Percentiles rank a stretch among this genome's conserved stretches.
phyloP scores from a whole-genome alignment of 2,329 filamentous ascomycete species.

The Hypoxylon sp. region DNA sequence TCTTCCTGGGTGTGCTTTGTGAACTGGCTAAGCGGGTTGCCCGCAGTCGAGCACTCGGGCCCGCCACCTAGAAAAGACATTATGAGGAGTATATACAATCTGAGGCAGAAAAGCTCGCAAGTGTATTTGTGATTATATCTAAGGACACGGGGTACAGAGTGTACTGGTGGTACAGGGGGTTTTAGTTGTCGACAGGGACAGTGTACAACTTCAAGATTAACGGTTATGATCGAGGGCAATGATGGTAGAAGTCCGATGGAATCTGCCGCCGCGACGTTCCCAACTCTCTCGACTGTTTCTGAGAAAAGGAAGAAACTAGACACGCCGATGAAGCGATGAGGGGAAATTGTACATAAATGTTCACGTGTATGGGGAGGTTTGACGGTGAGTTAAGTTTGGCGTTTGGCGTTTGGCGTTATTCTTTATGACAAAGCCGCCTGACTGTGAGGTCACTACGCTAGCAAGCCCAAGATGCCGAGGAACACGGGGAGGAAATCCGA shows the following conservation, averaged over 20 bases:
- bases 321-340: neutral
- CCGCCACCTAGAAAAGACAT: slow-evolving; percentile 97
- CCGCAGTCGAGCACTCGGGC: slow-evolving; percentile 93
- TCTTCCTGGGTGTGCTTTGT: slow-evolving; percentile 98
- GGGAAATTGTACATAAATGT: slow-evolving; percentile 5
- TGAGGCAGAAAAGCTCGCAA: neutral
- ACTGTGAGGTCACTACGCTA: slow-evolving; percentile 26
- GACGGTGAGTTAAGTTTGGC: slow-evolving; percentile 4
- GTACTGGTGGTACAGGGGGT: too few species aligned
- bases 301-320: neutral
- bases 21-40: slow-evolving; percentile 96
- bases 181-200: neutral
- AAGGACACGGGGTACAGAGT: slow-evolving; percentile 2
- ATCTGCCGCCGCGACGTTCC: neutral
- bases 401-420: slow-evolving; percentile 17
- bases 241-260: neutral
- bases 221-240: slow-evolving; percentile 3
- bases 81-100: slow-evolving; percentile 45
- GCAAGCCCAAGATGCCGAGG: slow-evolving; percentile 40
- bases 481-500: slow-evolving; percentile 14
- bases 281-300: neutral
- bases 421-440: slow-evolving; percentile 36
- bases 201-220: neutral
- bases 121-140: slow-evolving; percentile 6
- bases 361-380: slow-evolving; percentile 3